Base-by-base conservation (phyloP, 768 basidiomycete genomes). In the Lyophyllum shimeji region DNA sequence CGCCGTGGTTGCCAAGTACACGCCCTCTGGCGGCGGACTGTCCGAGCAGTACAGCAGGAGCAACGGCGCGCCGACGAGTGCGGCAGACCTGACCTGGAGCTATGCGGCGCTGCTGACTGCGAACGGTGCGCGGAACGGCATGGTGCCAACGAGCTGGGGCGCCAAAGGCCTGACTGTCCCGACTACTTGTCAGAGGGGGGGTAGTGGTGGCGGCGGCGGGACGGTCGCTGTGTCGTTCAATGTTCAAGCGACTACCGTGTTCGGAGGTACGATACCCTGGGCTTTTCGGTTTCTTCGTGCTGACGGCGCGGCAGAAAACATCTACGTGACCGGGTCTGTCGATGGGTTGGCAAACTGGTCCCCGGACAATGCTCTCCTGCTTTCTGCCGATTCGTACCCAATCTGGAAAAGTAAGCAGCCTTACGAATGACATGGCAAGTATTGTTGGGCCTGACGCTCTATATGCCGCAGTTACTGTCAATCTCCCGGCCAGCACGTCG, bases 81-180 rank as follows among this genome's bases (percentile, higher is more conserved):
- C 89, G 1, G 64, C 69, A 4, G 84, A 91, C 64, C 72, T 91
- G 55, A 90, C 89, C 0, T 90, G 89, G 89, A 87, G 82, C 62
- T 91, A 89, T 62, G 88, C 89, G 8, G 75, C 85, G n/a, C 74
- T 82, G 3, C 65, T 90, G 50, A 86, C 89, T 0, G 80, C 76
- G 11, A 80, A 81, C 55, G 73, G 69, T 13, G 85, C 86, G 3
- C 75, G 83, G 24, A 66, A 69, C 2, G 85, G 84, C 0, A 63
- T 73, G 27, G 64, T 69, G 3, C 74, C 81, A 2, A 72, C 71
- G 0, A 78, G 79, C 60, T 90, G 89, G 89, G 89, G 89, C 27
- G 89, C 89, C 3, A 60, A 67, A 6, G 84, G 80, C 2, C 64
- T 89, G 59, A 64, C 68, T 1, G 79, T 80, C 3, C 76, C 87